Evolutionary conservation across 2,329 filamentous ascomycete genomes (phyloP), one percentile per base, ranked within the genome.

Genomic region (Exophiala lecanii-corni): DNA sequence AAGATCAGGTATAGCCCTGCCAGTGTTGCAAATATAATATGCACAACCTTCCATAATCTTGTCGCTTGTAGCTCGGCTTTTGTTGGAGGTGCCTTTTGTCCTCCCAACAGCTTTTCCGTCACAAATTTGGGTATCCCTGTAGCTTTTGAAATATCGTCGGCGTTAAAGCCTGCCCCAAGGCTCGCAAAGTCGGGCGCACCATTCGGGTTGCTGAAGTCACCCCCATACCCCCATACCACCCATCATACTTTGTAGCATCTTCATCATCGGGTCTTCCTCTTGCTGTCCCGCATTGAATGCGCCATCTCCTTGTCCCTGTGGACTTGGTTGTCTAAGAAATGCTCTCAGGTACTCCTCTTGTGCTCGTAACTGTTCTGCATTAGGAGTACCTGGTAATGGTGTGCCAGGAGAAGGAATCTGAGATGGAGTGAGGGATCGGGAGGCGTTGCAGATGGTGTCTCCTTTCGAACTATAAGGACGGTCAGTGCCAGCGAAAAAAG

Each of bases 21-120:
- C 2, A 62, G 56, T n/a, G 81, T 58, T 3, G 78, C 71, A 57
- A 81, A 79, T 12, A 81, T 34, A 4, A 73, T 69, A 55, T 82
- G 79, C 7, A 80, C 58, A 16, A 77, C 59, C 39, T 76, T 73
- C 79, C 78, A 82, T 7, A 75, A 51, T 32, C 53, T 57, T 25
- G 59, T 50, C 9, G 57, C 56, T 40, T 61, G 60, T 50, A 64
- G 57, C 47, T 67, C 60, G 34, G 59, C 55, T 10, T 64, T 58
- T 3, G 60, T 62, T 43, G 61, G 63, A 45, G 59, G 64, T 57
- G 39, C 63, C 58, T 63, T 59, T 23, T 61, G 57, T 43, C 62
- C 60, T 25, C 61, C 62, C 30, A 67, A 48, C 3, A 57, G 54
- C 57, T 62, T 65, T 55, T 55, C 67, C 45, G 66, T 59, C 2